Evolutionary conservation across 768 basidiomycete species (phyloP), one percentile per base, ranked within the genome.

Genomic region (Pleurotus giganteus): DNA sequence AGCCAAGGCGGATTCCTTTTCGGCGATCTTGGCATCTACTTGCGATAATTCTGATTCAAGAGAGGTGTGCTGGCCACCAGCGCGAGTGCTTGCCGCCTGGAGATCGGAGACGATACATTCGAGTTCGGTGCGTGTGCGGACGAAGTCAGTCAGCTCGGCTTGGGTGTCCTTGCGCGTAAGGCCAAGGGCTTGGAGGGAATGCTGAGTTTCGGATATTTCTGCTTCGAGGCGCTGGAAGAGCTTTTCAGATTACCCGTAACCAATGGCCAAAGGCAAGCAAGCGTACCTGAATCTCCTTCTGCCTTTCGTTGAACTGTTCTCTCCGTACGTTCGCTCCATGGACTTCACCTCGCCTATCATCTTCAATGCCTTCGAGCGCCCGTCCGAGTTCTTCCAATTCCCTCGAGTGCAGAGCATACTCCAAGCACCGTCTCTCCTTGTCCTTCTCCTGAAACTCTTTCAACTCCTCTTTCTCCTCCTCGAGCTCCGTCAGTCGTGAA

Each of bases 391-490:
- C 96, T 56, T 90, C 86, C 34, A 98, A 69, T 65, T 99, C 96
- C 31, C 90, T 81, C 60, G 92, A 89, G 70, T 97, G 93, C 58
- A 98, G 71, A 0, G 94, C 93, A 66, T 98, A 98, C 66, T 99
- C 97, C 63, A 98, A 75, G 67, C 94, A 96, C 36, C 96, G 79
- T 32, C 96, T 77, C 56, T 98, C 93, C 69, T 93, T 92, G 66
- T 99, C 97, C 66, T 94, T 94, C 59, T 91, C 87, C 68, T 97
- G 94, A 65, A 91, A 99, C 67, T 97, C 94, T 66, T 95, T 96
- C 54, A 99, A 71, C 66, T 99, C 97, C 60, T 96, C 92, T 67
- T 98, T 98, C 73, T 99, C 97, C 64, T 97, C 94, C 65, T 99
- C 96, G 5, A 98, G 85, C 70, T 98, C 96, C 2, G 78, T 74